phyloP scores from a whole-genome alignment of 352 stramenopile species.

The Globisporangium iwayamae region DNA sequence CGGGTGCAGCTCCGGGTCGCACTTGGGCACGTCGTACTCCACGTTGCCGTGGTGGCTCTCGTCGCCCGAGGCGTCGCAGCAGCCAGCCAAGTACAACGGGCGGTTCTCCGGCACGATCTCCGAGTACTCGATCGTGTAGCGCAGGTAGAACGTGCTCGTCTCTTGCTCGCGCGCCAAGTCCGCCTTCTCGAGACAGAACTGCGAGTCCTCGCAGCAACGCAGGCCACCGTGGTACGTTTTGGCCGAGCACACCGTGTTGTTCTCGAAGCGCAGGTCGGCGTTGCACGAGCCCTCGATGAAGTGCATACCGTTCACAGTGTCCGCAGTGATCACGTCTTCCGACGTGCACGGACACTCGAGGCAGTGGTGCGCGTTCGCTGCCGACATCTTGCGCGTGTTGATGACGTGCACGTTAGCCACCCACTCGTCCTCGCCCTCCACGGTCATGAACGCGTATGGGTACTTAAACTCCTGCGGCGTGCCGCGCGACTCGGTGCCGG shows the following conservation, averaged over 20 bases:
- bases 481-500: slow-evolving; percentile 71
- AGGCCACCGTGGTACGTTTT: slow-evolving; percentile 67
- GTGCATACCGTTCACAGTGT: slow-evolving; percentile 49
- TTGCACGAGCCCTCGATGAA: slow-evolving; percentile 52
- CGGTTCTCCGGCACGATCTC: slow-evolving; percentile 50
- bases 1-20: slow-evolving; percentile 57
- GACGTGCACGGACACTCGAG: slow-evolving; percentile 79
- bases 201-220: slow-evolving; percentile 69
- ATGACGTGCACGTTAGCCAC: slow-evolving; percentile 80
- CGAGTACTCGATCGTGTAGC: slow-evolving; percentile 77
- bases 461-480: slow-evolving; percentile 79
- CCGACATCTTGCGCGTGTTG: slow-evolving; percentile 64
- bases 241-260: slow-evolving; percentile 65
- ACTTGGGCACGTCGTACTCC: slow-evolving; percentile 75
- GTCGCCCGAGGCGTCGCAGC: slow-evolving; percentile 66
- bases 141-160: slow-evolving; percentile 58
- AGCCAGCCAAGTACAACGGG: slow-evolving; percentile 61
- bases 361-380: slow-evolving; percentile 45
- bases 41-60: slow-evolving; percentile 62
- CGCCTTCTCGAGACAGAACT: slow-evolving; percentile 62
- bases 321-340: slow-evolving; percentile 46
- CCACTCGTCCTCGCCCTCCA: slow-evolving; percentile 76
- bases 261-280: slow-evolving; percentile 53
- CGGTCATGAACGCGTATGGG: slow-evolving; percentile 78
- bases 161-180: slow-evolving; percentile 31